Evolutionary conservation across 306 rosid species (phyloP).

Genomic region (Echinosophora koreensis): DNA sequence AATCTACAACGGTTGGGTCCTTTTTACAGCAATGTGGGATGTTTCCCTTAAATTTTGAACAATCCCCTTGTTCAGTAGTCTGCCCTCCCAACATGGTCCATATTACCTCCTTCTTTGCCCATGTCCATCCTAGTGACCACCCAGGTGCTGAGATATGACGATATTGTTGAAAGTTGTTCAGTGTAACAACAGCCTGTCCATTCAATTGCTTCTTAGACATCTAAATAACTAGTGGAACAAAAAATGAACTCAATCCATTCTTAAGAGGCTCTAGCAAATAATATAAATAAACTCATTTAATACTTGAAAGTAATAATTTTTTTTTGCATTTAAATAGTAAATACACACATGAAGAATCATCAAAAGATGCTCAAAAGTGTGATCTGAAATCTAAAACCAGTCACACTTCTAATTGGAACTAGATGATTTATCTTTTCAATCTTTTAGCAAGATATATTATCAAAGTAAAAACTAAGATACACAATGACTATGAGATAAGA

Average conservation of each 20-base stretch:
- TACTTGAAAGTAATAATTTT: not conserved
- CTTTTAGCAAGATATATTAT: conserved; percentile 3
- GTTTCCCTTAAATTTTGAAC: conserved; percentile 68
- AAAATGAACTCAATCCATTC: conserved; percentile 31
- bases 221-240: conserved; percentile 2
- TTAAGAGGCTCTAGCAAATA: conserved; percentile 26
- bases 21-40: conserved; percentile 81
- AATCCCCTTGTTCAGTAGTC: conserved; percentile 91
- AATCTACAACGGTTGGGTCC: conserved; percentile 76
- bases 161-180: conserved; percentile 81
- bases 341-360: not conserved
- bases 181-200: conserved; percentile 76
- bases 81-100: conserved; percentile 86
- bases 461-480: not conserved
- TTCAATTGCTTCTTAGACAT: conserved; percentile 43
- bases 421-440: not conserved
- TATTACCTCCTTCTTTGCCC: conserved; percentile 91
- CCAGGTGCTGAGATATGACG: conserved; percentile 86
- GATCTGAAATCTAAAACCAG: conserved; percentile 14
- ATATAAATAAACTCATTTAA: conserved; percentile 11
- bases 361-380: not conserved
- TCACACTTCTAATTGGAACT: conserved; percentile 10
- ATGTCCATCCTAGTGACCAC: conserved; percentile 84
- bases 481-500: not conserved
- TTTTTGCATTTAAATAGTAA: conserved; percentile 9